Percentiles rank a stretch among this genome's conserved stretches.
Evolutionary conservation across 352 stramenopile genomes (phyloP).

Genomic region (Thalassiosira hispida): DNA sequence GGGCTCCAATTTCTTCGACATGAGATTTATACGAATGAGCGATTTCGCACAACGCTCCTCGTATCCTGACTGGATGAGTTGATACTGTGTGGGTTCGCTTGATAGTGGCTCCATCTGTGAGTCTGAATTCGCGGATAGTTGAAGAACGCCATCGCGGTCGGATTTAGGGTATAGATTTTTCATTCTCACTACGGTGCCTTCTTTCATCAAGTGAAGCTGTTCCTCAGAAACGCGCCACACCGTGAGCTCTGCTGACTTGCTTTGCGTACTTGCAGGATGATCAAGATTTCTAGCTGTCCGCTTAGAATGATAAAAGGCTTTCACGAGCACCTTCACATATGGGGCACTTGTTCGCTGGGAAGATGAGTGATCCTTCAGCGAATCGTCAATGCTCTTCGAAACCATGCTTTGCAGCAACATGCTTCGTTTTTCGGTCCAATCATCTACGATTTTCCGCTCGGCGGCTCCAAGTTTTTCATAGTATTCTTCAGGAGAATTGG

Average conservation of each 20-base stretch:
- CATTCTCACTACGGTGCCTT: conserved; percentile 62
- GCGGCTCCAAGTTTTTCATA: conserved; percentile 51
- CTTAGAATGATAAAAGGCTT: conserved; percentile 34
- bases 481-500: conserved; percentile 60
- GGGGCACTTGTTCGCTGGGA: conserved; percentile 54
- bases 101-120: conserved; percentile 53
- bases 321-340: conserved; percentile 70
- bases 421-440: conserved; percentile 67
- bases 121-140: conserved; percentile 64
- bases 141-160: conserved; percentile 53
- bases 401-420: conserved; percentile 63
- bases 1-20: conserved; percentile 41
- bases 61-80: conserved; percentile 47
- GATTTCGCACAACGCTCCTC: conserved; percentile 43
- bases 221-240: conserved; percentile 75
- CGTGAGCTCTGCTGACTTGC: conserved; percentile 54
- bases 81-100: conserved; percentile 26
- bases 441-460: conserved; percentile 60
- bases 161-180: conserved; percentile 67
- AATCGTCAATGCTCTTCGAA: conserved; percentile 66
- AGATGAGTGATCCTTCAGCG: conserved; percentile 59
- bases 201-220: conserved; percentile 66
- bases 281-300: neutral
- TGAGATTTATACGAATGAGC: conserved; percentile 59
- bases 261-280: conserved; percentile 15